Base-by-base conservation (phyloP, 345 rosid species). In the Rhizophora mangle region DNA sequence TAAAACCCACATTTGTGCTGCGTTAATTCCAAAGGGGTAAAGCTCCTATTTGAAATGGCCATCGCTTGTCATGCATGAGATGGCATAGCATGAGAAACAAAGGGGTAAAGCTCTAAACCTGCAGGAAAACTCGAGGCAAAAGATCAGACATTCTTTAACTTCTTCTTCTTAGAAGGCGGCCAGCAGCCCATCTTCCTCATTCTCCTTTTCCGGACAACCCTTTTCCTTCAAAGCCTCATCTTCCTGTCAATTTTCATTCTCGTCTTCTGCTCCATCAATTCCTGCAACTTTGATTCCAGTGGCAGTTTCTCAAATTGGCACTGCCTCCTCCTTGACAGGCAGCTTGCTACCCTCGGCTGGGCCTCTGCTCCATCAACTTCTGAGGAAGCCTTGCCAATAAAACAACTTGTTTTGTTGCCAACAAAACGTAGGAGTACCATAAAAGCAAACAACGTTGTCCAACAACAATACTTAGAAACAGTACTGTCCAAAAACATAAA, bases 171-270 rank as follows among this genome's bases (percentile, higher is more conserved):
- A 0, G 92, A 93, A 74, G 97, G 96, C 3, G 97, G 98, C 97
- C 98, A 91, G 62, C 89, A 77, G 49, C 96, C 98, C 85, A 85
- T 93, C 94, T 93, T 93, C 87, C 98, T 86, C 89, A 93, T 31
- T 78, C 77, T 85, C 67, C 94, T 81, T 84, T 93, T 93, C 68
- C 86, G 87, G 58, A 87, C 52, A 7, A 93, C 88, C 65, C 93
- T 85, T 74, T 89, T 91, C 74, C 97, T 87, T 11, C 98, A 81
- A 10, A 93, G 91, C 79, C 98, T 72, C 16, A 89, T 79, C 85
- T 93, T 93, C 83, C 84, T 93, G 0, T 92, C 92, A 72, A 88
- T 16, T 71, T 91, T 93, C 94, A 93, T 93, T 86, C 73, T 90
- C 88, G 83, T 3, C 88, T 84, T 91, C 82, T 75, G 89, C 46